Conservation (phyloP, 768 basidiomycete genomes). For the Omphalotus guepiniiformis region DNA sequence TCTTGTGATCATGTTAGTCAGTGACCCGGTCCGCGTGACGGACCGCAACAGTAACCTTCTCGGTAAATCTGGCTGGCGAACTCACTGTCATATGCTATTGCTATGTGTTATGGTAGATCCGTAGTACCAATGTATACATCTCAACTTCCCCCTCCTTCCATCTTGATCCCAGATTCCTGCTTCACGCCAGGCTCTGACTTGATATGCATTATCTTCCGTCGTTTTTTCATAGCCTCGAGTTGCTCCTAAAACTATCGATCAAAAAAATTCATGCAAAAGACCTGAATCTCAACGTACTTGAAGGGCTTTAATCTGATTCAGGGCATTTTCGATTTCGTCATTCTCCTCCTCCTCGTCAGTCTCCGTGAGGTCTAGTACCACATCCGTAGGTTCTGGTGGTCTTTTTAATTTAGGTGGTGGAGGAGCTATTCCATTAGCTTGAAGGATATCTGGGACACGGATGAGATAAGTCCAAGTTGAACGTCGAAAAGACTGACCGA, state of each 20-base stretch:
- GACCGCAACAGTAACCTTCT: too few relatives aligned
- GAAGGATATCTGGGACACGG: constrained; percentile 1
- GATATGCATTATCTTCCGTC: neutral
- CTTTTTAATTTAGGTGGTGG: too few relatives aligned
- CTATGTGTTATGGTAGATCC: too few relatives aligned
- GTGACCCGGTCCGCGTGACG: too few relatives aligned
- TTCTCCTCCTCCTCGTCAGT: neutral
- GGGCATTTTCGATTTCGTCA: neutral
- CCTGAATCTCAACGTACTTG: neutral
- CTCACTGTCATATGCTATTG: too few relatives aligned
- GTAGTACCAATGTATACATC: too few relatives aligned
- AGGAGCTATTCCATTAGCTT: constrained; percentile 1
- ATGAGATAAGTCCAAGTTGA: neutral
- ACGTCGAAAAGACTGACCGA: neutral
- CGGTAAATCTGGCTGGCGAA: too few relatives aligned
- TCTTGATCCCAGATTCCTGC: too few relatives aligned
- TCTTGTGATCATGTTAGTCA: too few relatives aligned
- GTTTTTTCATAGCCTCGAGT: neutral
- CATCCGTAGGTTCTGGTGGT: neutral
- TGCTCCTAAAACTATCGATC: neutral
- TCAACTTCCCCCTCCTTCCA: neutral
- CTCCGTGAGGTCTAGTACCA: neutral
- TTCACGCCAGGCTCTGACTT: neutral
- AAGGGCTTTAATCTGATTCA: neutral
- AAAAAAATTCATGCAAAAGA: too few relatives aligned